Conservation (phyloP, 2,329 filamentous ascomycete species). For the Pseudocercospora crystallina region DNA sequence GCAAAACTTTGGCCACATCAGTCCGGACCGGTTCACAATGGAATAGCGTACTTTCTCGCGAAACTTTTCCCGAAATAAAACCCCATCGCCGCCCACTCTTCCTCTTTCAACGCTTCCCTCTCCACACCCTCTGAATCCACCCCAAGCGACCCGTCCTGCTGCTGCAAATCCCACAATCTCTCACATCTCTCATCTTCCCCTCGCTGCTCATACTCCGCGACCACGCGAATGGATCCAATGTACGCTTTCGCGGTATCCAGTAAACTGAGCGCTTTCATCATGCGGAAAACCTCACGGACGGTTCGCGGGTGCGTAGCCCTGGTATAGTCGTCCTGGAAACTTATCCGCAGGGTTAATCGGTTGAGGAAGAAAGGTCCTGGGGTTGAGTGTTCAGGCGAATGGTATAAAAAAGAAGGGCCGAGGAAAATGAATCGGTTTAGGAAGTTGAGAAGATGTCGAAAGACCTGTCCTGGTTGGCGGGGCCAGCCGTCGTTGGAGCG, state of each 20-base stretch:
- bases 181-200: slow-evolving; percentile 9
- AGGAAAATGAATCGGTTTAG: slow-evolving; percentile 24
- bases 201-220: slow-evolving; percentile 6
- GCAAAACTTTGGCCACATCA: too few species aligned
- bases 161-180: slow-evolving; percentile 10
- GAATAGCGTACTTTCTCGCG: slow-evolving; percentile 4
- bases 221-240: slow-evolving; percentile 15
- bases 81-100: slow-evolving; percentile 16
- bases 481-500: slow-evolving; percentile 22
- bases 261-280: slow-evolving; percentile 21
- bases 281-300: slow-evolving; percentile 19
- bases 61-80: slow-evolving; percentile 19
- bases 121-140: not conserved
- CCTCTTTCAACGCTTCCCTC: slow-evolving; percentile 6
- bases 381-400: slow-evolving; percentile 5
- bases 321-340: slow-evolving; percentile 27
- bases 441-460: slow-evolving; percentile 21
- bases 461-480: slow-evolving; percentile 18
- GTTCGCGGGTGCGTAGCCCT: slow-evolving; percentile 22
- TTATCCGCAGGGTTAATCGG: slow-evolving; percentile 18
- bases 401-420: slow-evolving; percentile 22
- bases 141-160: too few species aligned
- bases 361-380: slow-evolving; percentile 19
- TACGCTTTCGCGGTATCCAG: slow-evolving; percentile 19
- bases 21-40: too few species aligned